Base-by-base conservation (phyloP, 192 early-diverging fungal genomes). In the Physocladia obscura region DNA sequence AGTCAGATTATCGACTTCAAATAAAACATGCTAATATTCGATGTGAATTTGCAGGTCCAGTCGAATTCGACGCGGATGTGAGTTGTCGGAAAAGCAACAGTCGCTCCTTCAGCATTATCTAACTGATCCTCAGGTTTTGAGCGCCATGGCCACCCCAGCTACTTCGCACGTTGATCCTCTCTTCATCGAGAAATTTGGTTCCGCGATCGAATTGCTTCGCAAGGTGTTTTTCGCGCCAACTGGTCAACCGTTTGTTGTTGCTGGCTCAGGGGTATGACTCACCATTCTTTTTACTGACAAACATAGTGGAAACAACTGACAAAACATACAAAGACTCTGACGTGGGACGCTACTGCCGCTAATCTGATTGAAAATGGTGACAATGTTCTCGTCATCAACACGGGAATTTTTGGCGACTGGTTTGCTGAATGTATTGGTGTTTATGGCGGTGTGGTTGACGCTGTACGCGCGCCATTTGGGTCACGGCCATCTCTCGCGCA, bases 381-480 rank as follows among this genome's bases (percentile, higher is more conserved):
- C 72, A 79, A 89, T 60, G 94, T 89, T 32, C 83, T 98, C 35
- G 92, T 95, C 5, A 76, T 96, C 71, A 92, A 89, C 76, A 94
- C 92, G 37, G 96, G 96, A 3, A 92, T 94, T 81, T 98, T 98
- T 88, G 94, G 94, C 51, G 94, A 96, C 80, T 90, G 92, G 73
- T 91, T 98, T 64, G 93, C 87, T 49, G 93, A 92, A 69, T 97
- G 94, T 76, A 76, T 98, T 70, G 81, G 87, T 62, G 88, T 89
- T 1, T 98, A 97, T 70, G 94, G 96, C 59, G 94, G 89, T 48
- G 87, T 90, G n/a, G 91, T 93, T 31, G 92, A 89, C 6, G 77
- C 86, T 55, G 72, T 96, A 51, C 89, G 87, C 27, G 84, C 89
- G 1, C 71, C 82, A 26, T 84, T 84, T 27, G 94, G 93, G 27